Percentiles rank a stretch among this genome's conserved stretches.
phyloP scores from a whole-genome alignment of 495 filamentous ascomycete genomes.

The Filosporella fistucella region DNA sequence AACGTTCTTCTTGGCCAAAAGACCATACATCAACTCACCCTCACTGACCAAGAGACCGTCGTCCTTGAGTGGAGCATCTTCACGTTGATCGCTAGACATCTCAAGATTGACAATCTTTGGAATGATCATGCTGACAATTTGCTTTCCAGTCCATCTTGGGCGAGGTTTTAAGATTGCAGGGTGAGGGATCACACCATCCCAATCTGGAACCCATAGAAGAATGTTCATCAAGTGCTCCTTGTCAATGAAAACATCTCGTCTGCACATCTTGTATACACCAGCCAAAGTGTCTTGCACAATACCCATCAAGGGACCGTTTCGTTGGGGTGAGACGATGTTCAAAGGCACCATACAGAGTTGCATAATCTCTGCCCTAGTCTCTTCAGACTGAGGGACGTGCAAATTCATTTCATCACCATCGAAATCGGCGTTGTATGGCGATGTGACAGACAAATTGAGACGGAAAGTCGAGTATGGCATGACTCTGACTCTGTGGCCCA shows the following conservation, averaged over 20 bases:
- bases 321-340: slow-evolving; percentile 96
- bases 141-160: slow-evolving; percentile 98
- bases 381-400: slow-evolving; percentile 96
- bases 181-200: slow-evolving; percentile 90
- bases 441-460: slow-evolving; percentile 94
- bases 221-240: slow-evolving; percentile 92
- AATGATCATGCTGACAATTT: slow-evolving; percentile 90
- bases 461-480: slow-evolving; percentile 99
- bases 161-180: slow-evolving; percentile 89
- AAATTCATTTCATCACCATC: slow-evolving; percentile 99
- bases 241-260: slow-evolving; percentile 84
- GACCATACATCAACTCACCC: slow-evolving; percentile 85
- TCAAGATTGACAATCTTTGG: slow-evolving; percentile 82
- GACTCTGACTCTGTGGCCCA: slow-evolving; percentile 94
- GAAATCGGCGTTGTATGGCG: slow-evolving; percentile 99
- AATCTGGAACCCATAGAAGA: slow-evolving; percentile 93
- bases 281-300: slow-evolving; percentile 98
- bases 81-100: slow-evolving; percentile 47
- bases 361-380: slow-evolving; percentile 88
- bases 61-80: slow-evolving; percentile 65
- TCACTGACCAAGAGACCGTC: slow-evolving; percentile 77
- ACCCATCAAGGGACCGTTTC: slow-evolving; percentile 97
- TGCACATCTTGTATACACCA: slow-evolving; percentile 93
- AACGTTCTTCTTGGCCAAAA: slow-evolving; percentile 89
- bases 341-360: slow-evolving; percentile 93